Evolutionary conservation across 257 asterid genomes (phyloP).

Genomic region (Ocimum tenuiflorum): DNA sequence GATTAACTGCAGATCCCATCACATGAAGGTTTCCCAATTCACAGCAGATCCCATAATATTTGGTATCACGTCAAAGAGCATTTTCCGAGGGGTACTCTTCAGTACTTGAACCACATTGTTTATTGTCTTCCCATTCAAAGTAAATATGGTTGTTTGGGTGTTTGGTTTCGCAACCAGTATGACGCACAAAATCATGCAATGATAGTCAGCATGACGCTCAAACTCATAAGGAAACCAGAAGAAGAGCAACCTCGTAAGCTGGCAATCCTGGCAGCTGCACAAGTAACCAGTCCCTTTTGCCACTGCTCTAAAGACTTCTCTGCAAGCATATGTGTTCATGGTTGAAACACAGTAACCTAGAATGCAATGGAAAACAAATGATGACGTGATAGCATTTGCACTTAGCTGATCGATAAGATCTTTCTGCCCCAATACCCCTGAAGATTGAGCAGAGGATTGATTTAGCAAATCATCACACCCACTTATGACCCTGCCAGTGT

Average conservation of each 20-base stretch:
- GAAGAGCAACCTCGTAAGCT: constrained; percentile 42
- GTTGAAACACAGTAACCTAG: neutral
- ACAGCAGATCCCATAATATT: constrained; percentile 49
- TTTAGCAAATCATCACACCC: constrained; percentile 28
- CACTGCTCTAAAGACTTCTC: constrained; percentile 60
- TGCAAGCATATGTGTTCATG: constrained; percentile 28
- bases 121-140: constrained; percentile 68
- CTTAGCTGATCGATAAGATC: constrained; percentile 25
- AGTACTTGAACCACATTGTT: constrained; percentile 65
- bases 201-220: constrained; percentile 63
- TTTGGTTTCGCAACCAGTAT: constrained; percentile 71
- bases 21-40: constrained; percentile 50
- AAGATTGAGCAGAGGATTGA: constrained; percentile 36
- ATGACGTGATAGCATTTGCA: constrained; percentile 26
- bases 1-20: constrained; percentile 55
- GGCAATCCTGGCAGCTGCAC: constrained; percentile 66
- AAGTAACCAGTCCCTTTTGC: constrained; percentile 59
- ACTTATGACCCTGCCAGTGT: constrained; percentile 32
- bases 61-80: constrained; percentile 50
- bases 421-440: constrained; percentile 23
- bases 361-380: neutral
- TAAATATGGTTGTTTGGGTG: constrained; percentile 77
- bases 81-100: constrained; percentile 53
- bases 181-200: constrained; percentile 77
- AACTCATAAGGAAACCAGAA: constrained; percentile 31